phyloP scores from a whole-genome alignment of 164 flowering plant species.

The Stephania yunnanensis region DNA sequence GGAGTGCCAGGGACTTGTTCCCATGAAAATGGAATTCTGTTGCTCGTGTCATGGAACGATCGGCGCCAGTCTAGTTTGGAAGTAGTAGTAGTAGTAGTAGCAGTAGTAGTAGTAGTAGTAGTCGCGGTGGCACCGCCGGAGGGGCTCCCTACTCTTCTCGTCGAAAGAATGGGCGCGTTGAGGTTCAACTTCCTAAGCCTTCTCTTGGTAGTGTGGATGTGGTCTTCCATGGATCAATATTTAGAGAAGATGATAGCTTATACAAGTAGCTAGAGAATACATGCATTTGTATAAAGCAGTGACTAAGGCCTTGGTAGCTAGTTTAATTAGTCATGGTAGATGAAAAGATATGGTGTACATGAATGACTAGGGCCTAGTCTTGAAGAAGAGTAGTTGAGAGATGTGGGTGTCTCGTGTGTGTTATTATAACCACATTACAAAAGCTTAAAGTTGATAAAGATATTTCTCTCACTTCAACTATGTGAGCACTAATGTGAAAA shows the following conservation, averaged over 20 bases:
- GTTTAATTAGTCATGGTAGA: not conserved
- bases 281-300: no score
- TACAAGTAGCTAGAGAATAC: not conserved
- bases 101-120: not conserved
- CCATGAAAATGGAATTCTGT: conserved; percentile 66
- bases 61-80: conserved; percentile 9
- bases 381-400: conserved; percentile 18
- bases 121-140: not conserved
- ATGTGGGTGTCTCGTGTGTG: conserved; percentile 35
- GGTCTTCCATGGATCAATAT: not conserved
- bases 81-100: not conserved
- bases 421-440: not conserved
- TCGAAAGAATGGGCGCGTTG: conserved; percentile 50
- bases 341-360: not conserved
- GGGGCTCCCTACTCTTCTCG: conserved; percentile 24
- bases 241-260: not conserved
- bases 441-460: not conserved
- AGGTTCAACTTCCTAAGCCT: conserved; percentile 37
- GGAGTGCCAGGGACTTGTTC: conserved; percentile 61
- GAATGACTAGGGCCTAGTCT: conserved; percentile 2
- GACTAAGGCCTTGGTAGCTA: no score
- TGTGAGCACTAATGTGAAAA: no score
- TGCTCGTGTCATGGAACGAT: conserved; percentile 13
- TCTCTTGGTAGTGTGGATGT: conserved; percentile 16
- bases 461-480: not conserved